Conservation (phyloP, 306 rosid genomes). For the Fragaria iinumae region DNA sequence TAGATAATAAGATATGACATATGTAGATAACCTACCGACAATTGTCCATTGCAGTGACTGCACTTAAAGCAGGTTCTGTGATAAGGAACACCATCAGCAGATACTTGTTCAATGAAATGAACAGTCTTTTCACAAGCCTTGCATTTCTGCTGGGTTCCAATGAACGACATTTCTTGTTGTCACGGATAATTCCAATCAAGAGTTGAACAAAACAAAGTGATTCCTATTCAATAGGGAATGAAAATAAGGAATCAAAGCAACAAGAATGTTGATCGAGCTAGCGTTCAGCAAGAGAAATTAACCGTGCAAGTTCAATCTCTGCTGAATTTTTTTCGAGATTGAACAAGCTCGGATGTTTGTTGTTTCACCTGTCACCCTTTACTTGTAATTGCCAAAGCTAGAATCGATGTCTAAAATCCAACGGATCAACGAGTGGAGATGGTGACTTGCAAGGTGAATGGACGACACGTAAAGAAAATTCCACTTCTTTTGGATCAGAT, state of each 20-base stretch:
- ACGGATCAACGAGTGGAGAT: conserved; percentile 37
- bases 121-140: conserved; percentile 73
- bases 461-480: conserved; percentile 25
- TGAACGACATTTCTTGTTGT: conserved; percentile 50
- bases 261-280: conserved; percentile 3
- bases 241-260: background rate
- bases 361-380: conserved; percentile 9
- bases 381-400: conserved; percentile 28
- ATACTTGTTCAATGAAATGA: conserved; percentile 52
- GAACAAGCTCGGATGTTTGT: conserved; percentile 25
- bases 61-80: conserved; percentile 75
- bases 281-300: conserved; percentile 20
- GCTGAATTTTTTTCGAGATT: conserved; percentile 17
- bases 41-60: conserved; percentile 64
- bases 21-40: conserved; percentile 36
- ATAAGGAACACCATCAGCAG: conserved; percentile 56
- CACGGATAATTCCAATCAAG: background rate
- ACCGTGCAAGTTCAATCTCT: conserved; percentile 14
- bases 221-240: background rate
- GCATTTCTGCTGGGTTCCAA: conserved; percentile 80
- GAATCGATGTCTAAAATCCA: conserved; percentile 32
- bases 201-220: conserved; percentile 9
- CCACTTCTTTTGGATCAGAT: conserved; percentile 22
- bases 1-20: background rate
- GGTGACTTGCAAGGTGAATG: conserved; percentile 17